phyloP scores from a whole-genome alignment of 2,329 filamentous ascomycete genomes.

The Penicillium sp. region DNA sequence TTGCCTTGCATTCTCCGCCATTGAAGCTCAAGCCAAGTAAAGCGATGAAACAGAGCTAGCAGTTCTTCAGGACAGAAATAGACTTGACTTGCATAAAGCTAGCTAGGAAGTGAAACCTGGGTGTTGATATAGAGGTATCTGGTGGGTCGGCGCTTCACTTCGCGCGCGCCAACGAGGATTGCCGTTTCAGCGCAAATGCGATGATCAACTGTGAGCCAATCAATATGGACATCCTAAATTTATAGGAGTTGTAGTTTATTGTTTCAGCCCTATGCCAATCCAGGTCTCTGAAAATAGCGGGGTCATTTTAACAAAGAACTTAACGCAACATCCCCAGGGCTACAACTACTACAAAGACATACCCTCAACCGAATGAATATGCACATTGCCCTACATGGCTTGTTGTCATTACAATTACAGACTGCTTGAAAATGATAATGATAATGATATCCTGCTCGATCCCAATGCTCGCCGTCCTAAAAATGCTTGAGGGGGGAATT shows the following conservation, averaged over 20 bases:
- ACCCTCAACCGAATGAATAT: constrained; percentile 7
- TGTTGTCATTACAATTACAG: constrained; percentile 23
- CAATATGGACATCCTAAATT: background rate
- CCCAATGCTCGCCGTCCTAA: constrained; percentile 15
- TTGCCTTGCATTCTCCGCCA: background rate
- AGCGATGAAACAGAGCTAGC: constrained; percentile 17
- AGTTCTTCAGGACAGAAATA: constrained; percentile 6
- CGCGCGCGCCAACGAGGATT: constrained; percentile 23
- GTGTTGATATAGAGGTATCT: background rate
- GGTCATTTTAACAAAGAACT: background rate
- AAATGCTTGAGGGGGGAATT: constrained; percentile 26
- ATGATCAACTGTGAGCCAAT: constrained; percentile 15
- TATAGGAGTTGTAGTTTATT: background rate
- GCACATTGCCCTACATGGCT: constrained; percentile 15
- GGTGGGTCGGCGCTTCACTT: constrained; percentile 15
- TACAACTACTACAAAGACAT: background rate
- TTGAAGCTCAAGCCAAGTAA: background rate
- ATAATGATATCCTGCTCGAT: constrained; percentile 5
- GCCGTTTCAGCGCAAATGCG: constrained; percentile 13
- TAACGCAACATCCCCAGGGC: background rate
- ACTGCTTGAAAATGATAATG: constrained; percentile 2
- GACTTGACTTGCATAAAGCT: background rate
- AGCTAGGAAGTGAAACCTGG: background rate
- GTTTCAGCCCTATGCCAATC: background rate
- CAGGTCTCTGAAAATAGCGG: background rate